These are phyloP conservation scores for Eucalyptus lansdowneana DNA, from an alignment of 345 rosid species.

Conservation along the genomic window DNA sequence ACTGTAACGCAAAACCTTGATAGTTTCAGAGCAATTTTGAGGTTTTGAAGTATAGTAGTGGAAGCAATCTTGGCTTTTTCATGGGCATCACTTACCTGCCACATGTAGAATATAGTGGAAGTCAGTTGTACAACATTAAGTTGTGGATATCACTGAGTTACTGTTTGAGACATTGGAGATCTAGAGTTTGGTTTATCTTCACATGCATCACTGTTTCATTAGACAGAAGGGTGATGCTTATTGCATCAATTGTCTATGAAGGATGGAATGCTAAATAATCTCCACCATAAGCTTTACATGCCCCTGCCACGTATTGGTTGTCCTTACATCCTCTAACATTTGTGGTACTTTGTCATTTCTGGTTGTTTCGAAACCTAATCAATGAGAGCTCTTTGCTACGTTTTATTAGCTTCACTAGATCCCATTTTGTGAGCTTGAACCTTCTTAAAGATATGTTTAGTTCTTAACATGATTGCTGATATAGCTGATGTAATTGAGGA, in stretches of 20 bases:
- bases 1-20: not conserved
- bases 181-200: not conserved
- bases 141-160: not conserved
- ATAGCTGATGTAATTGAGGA: not conserved
- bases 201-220: not conserved
- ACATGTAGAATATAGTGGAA: not conserved
- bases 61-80: not conserved
- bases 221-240: not conserved
- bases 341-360: not conserved
- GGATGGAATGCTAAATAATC: not conserved
- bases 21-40: not conserved
- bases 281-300: not conserved
- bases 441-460: not conserved
- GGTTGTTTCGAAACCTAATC: not conserved
- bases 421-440: not conserved
- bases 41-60: not conserved
- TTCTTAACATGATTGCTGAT: not conserved
- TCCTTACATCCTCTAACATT: not conserved
- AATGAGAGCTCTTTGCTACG: not conserved
- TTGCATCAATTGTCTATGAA: not conserved
- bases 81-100: not conserved
- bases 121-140: not conserved
- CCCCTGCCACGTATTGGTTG: not conserved
- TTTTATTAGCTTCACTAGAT: not conserved
- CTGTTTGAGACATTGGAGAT: not conserved